Base-by-base conservation (phyloP, 768 basidiomycete genomes). In the Auricularia sp. region DNA sequence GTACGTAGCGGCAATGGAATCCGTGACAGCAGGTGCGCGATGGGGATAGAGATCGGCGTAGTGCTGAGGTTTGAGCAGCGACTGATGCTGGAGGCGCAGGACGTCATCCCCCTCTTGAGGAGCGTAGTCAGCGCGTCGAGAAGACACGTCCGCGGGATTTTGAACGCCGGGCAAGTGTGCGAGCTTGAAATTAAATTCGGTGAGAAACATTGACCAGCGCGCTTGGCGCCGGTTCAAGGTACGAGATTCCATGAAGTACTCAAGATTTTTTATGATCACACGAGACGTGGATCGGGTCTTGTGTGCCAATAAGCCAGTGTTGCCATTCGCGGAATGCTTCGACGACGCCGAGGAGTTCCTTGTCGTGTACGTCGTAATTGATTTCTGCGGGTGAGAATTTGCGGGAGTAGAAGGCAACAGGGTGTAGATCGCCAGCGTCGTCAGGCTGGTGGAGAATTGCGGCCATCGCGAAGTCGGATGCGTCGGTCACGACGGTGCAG, bases 231-330 rank as follows among this genome's bases (percentile, higher is more conserved):
- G n/a, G n/a, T n/a, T n/a, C n/a, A n/a, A n/a, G n/a, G n/a, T n/a
- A n/a, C n/a, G n/a, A n/a, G n/a, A n/a, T n/a, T n/a, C n/a, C n/a
- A n/a, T n/a, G n/a, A n/a, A n/a, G n/a, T n/a, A n/a, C n/a, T 74
- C 70, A 82, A 82, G 84, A 6, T 36, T 82, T 77, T 58, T 77
- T 74, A 62, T 78, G 76, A 67, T 78, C 74, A 0, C 73, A 71
- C 6, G 75, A 61, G 36, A 77, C 68, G 21, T 70, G 43, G 61
- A 75, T 62, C 1, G 71, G 67, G n/a, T 36, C 2, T 0, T 29
- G 12, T 0, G 68, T 53, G 4, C 73, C 78, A 74, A 61, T 80
- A 71, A 0, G 73, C 73, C 62, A 71, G 65, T 42, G 80, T 68
- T 58, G 72, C 68, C n/a, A n/a, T n/a, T n/a, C n/a, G n/a, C n/a